phyloP scores from a whole-genome alignment of 1,139 yeast species.

The Debaryomyces robertsiae region DNA sequence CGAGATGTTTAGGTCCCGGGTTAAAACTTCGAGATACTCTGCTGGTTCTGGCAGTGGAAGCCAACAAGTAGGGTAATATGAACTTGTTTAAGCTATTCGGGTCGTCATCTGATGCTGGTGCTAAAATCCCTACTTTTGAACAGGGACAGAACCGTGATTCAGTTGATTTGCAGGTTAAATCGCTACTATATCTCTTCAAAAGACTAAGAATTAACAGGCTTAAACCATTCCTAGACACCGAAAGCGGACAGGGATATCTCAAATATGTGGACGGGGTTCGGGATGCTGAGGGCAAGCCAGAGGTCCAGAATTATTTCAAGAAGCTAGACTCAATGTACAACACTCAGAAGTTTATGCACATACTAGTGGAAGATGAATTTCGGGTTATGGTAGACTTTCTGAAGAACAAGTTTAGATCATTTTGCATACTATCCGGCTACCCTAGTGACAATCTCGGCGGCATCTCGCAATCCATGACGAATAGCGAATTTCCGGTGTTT shows the following conservation, averaged over 20 bases:
- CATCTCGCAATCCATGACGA: constrained; percentile 21
- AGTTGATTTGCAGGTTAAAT: constrained; percentile 59
- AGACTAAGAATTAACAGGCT: constrained; percentile 50
- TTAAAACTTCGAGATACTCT: background rate
- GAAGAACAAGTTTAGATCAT: constrained; percentile 64
- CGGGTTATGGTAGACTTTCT: constrained; percentile 64
- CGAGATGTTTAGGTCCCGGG: background rate
- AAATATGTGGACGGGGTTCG: constrained; percentile 18
- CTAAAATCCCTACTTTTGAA: constrained; percentile 45
- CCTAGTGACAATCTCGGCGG: constrained; percentile 36
- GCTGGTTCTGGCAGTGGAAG: background rate
- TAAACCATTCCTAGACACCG: constrained; percentile 38
- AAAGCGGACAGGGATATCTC: constrained; percentile 18
- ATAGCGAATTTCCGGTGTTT: constrained; percentile 28
- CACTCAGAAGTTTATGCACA: constrained; percentile 41
- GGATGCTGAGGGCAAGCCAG: constrained; percentile 6
- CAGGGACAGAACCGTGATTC: constrained; percentile 56
- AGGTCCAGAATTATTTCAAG: constrained; percentile 14
- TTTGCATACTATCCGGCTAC: constrained; percentile 52
- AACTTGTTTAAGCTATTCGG: constrained; percentile 9
- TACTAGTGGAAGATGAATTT: constrained; percentile 54
- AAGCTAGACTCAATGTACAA: constrained; percentile 59
- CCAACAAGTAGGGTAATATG: constrained; percentile 1
- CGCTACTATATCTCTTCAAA: constrained; percentile 57
- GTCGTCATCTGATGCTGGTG: constrained; percentile 5